phyloP scores from a whole-genome alignment of 2,329 filamentous ascomycete species.

The Colletotrichum acutatum region DNA sequence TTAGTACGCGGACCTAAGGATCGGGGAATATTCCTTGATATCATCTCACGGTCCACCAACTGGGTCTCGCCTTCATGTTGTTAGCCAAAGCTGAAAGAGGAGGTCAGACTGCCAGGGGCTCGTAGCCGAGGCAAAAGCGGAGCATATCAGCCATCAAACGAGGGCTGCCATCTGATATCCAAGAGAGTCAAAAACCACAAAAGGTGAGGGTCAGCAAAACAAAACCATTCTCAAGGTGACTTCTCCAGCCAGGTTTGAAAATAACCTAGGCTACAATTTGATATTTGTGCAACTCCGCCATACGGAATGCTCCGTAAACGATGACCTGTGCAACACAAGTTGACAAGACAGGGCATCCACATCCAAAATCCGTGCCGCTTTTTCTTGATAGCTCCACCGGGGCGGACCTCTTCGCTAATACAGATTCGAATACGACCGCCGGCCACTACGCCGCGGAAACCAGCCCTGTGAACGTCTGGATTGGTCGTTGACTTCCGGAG shows the following conservation, averaged over 20 bases:
- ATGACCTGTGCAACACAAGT: neutral
- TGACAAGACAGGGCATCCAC: neutral
- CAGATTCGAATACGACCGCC: constrained; percentile 24
- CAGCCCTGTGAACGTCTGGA: constrained; percentile 9
- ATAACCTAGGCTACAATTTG: neutral
- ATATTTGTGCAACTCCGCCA: neutral
- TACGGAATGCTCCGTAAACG: neutral
- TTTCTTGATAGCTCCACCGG: constrained; percentile 1
- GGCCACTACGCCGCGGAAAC: constrained; percentile 14
- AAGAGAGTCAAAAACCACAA: neutral
- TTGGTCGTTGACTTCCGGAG: constrained; percentile 18
- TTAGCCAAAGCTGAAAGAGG: neutral
- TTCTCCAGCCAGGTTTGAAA: fast-evolving
- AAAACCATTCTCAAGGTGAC: neutral
- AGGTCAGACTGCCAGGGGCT: neutral
- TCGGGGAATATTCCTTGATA: constrained; percentile 6
- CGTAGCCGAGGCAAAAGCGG: constrained; percentile 10
- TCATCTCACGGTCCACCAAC: too few species aligned
- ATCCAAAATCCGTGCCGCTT: neutral
- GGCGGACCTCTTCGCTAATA: constrained; percentile 8
- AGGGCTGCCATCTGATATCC: neutral
- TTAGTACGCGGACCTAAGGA: constrained; percentile 1
- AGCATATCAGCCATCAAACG: neutral
- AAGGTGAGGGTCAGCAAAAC: neutral
- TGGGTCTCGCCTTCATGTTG: neutral